Evolutionary conservation across 2,329 filamentous ascomycete species (phyloP), one percentile per base, ranked within the genome.

Genomic region (Apiospora arundinis): DNA sequence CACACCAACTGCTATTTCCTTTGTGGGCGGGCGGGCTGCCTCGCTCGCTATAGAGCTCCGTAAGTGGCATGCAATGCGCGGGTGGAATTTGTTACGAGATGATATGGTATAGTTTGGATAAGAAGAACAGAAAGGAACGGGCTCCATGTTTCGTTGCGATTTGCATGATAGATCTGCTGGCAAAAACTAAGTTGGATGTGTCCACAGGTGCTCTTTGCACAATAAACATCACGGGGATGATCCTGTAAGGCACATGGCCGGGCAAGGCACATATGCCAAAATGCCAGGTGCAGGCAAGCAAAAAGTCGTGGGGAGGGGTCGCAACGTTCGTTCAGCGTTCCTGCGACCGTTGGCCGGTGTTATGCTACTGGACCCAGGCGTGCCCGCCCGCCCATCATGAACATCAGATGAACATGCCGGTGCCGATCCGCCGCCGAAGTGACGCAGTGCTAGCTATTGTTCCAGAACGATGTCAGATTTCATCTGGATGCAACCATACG

Each of bases 361-460:
- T 32, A n/a, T n/a, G 21, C 49, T 32, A 28, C 7, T 16, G 23
- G 49, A 25, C 9, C 48, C 11, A 23, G 23, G 48, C 23, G n/a
- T 8, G 40, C 40, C 40, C 40, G 40, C 4, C 52, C 28, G 32
- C 56, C 56, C n/a, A 40, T 63, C 56, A 40, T 40, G 16, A 28
- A 46, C 40, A 67, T 69, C 67, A 42, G 67, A 69, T 49, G 67
- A 69, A 69, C n/a, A 69, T 69, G 67, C 67, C 37, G 67, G 67
- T 49, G 67, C 48, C 45, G 67, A 69, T 69, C 67, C 37, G 67
- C 67, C 18, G 46, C 46, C 56, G 32, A 40, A 37, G 66, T 37
- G 25, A 48, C 46, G 66, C 28, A 48, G 67, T 56, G 28, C 32
- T 23, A 40, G 25, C 16, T 42, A 4, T 9, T 69, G 67, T 56